Evolutionary conservation across 83 land plant genomes (phyloP).

Genomic region (Diphasiastrum complanatum): DNA sequence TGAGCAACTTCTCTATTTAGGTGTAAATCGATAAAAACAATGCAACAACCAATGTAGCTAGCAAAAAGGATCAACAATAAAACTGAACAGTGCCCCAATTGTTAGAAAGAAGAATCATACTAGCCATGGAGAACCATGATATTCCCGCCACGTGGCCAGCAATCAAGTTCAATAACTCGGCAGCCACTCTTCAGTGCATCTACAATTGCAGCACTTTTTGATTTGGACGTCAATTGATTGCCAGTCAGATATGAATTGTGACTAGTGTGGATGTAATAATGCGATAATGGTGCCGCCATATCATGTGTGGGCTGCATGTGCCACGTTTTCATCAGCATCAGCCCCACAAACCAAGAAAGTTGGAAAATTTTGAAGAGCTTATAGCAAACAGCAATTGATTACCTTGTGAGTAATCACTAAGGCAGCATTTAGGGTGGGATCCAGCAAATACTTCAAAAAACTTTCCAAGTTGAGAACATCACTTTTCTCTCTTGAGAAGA

Average conservation of each 20-base stretch:
- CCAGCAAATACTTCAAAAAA: constrained; percentile 11
- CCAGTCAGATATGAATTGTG: constrained; percentile 40
- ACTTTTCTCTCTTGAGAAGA: too few species aligned
- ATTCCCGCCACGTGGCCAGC: constrained; percentile 30
- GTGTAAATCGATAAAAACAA: not conserved
- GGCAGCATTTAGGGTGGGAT: constrained; percentile 14
- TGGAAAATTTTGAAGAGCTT: not conserved
- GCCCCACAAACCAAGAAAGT: not conserved
- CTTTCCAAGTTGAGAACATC: too few species aligned
- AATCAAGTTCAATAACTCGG: constrained; percentile 40
- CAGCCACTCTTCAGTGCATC: constrained; percentile 28
- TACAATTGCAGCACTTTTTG: constrained; percentile 21
- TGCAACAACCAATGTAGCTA: not conserved
- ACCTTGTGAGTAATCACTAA: not conserved
- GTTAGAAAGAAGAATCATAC: constrained; percentile 17
- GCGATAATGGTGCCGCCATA: constrained; percentile 36
- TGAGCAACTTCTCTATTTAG: too few species aligned
- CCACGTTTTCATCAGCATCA: not conserved
- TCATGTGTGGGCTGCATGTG: constrained; percentile 26
- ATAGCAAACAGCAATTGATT: not conserved
- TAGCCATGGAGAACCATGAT: constrained; percentile 42
- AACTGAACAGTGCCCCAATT: too few species aligned
- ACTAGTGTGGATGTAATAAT: constrained; percentile 33
- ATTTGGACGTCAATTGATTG: constrained; percentile 37
- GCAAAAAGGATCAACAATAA: not conserved